These are phyloP conservation scores for Pythium diclinum DNA, from an alignment of 352 stramenopile genomes.

Conservation along the genomic window DNA sequence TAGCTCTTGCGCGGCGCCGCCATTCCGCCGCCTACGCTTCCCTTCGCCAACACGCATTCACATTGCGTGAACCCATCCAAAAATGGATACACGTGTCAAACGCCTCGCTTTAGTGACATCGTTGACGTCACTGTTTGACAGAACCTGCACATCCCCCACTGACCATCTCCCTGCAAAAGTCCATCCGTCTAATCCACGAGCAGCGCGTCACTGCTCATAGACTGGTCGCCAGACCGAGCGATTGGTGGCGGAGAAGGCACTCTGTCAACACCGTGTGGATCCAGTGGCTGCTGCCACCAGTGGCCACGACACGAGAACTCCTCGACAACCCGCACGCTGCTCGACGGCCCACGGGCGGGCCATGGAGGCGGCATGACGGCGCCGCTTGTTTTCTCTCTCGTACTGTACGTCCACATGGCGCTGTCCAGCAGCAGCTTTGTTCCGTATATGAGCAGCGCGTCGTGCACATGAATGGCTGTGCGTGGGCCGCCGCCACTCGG, in stretches of 20 bases:
- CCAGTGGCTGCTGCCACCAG: constrained; percentile 14
- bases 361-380: no score
- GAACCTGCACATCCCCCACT: neutral
- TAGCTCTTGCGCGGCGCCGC: constrained; percentile 30
- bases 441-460: neutral
- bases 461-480: neutral
- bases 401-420: neutral
- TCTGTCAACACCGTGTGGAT: neutral
- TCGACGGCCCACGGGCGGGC: neutral
- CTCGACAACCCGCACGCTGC: neutral
- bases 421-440: neutral
- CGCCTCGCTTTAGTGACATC: constrained; percentile 11
- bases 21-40: constrained; percentile 8
- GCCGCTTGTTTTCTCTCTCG: neutral
- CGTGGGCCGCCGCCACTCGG: neutral
- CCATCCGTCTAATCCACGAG: constrained; percentile 9
- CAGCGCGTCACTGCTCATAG: constrained; percentile 10
- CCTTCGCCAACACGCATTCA: constrained; percentile 7
- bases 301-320: neutral
- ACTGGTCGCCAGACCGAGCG: constrained; percentile 4
- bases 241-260: constrained; percentile 15
- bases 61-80: constrained; percentile 13
- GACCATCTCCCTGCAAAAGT: neutral
- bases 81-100: constrained; percentile 24
- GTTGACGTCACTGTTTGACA: neutral